A percentile compares a stretch with the other conserved stretches of the same genome.
phyloP scores from a whole-genome alignment of 2,329 filamentous ascomycete species.

The Aquanectria penicillioides region DNA sequence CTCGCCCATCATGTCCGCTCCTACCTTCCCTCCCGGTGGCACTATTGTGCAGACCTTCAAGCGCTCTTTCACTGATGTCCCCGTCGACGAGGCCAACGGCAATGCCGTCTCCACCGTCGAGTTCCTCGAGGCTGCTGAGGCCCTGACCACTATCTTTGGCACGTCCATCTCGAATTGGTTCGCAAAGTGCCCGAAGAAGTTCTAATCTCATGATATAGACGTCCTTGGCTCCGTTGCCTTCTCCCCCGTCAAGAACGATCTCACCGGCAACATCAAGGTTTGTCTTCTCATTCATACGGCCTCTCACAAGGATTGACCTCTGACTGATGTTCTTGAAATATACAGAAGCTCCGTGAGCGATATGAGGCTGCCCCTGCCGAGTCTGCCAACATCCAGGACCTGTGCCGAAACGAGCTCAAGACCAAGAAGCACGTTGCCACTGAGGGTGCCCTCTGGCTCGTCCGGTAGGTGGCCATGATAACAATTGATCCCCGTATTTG shows the following conservation, averaged over 20 bases:
- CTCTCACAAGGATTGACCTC: slow-evolving; percentile 5
- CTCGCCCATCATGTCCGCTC: slow-evolving; percentile 61
- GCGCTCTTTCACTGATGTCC: slow-evolving; percentile 85
- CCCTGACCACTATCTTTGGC: slow-evolving; percentile 89
- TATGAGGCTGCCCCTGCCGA: slow-evolving; percentile 80
- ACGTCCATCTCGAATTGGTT: slow-evolving; percentile 11
- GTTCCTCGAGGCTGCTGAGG: slow-evolving; percentile 92
- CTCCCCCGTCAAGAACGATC: slow-evolving; percentile 89
- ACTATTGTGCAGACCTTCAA: slow-evolving; percentile 90
- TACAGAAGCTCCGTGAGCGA: slow-evolving; percentile 87
- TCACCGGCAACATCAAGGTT: slow-evolving; percentile 92
- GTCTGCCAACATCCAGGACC: slow-evolving; percentile 85
- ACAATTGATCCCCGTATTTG: too few relatives aligned
- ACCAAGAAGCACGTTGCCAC: slow-evolving; percentile 88
- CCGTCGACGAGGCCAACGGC: slow-evolving; percentile 76
- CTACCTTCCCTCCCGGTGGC: slow-evolving; percentile 68
- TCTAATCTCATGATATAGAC: slow-evolving; percentile 54
- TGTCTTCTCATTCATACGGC: slow-evolving; percentile 22
- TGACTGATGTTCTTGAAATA: slow-evolving; percentile 22
- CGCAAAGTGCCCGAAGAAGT: neutral
- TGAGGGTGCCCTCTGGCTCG: slow-evolving; percentile 91
- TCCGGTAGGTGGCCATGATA: slow-evolving; percentile 68
- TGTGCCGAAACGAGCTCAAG: slow-evolving; percentile 88
- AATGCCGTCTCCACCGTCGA: slow-evolving; percentile 84
- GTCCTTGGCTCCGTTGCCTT: slow-evolving; percentile 79